Base-by-base conservation (phyloP, 768 basidiomycete genomes). In the Lepiota brunneoincarnata region DNA sequence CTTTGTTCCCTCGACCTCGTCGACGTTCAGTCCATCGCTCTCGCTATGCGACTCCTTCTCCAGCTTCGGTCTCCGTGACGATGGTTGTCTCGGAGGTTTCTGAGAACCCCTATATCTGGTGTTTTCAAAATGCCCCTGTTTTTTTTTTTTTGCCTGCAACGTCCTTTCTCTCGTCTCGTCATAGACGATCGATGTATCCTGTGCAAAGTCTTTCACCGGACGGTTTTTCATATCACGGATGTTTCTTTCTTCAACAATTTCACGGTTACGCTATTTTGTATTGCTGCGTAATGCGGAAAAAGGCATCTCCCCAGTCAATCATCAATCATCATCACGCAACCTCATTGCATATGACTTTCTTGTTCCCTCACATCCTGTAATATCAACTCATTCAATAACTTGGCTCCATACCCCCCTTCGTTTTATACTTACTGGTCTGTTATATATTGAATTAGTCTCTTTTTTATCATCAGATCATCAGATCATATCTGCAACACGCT, bases 81-180 rank as follows among this genome's bases (percentile, higher is more conserved):
- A 75, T 60, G 71, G 74, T 15, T 76, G 75, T 48, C 66, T 76
- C 6, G 75, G 74, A 39, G 75, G 75, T n/a, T 76, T 76, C 63
- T 76, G 63, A 65, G 35, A 17, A 6, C 18, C 18, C 26, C 26
- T n/a, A 24, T 18, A 23, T 17, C 18, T 12, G 2, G 49, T 28
- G 49, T 49, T 41, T 40, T 18, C 26, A 50, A 50, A 50, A 26
- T 12, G 49, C n/a, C n/a, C n/a, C n/a, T n/a, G n/a, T n/a, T n/a
- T n/a, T n/a, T n/a, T n/a, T n/a, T n/a, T n/a, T n/a, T n/a, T n/a
- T n/a, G 49, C 26, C 23, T 40, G 39, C 40, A 38, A 40, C 23
- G 31, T 50, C 23, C 36, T 17, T 20, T 39, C n/a, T 24, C 31
- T 21, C 31, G 50, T 12, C 4, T 15, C 23, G 6, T 24, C 18